Percentiles rank a stretch among this genome's conserved stretches.
Evolutionary conservation across 768 basidiomycete genomes (phyloP).

Genomic region (Pulveroboletus ravenelii): DNA sequence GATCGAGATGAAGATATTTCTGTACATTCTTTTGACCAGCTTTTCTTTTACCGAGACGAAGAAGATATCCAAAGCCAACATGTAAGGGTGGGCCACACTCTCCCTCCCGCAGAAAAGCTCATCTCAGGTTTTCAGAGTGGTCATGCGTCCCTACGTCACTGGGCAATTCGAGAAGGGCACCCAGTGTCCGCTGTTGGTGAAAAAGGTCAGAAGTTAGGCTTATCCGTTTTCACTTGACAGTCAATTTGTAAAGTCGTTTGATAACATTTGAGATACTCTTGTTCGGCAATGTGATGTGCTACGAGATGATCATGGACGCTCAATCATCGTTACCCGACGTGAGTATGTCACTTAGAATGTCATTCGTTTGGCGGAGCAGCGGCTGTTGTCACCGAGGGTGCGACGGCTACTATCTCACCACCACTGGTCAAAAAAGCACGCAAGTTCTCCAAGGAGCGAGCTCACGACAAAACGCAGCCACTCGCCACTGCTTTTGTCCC

Average conservation of each 20-base stretch:
- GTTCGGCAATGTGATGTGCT: not conserved
- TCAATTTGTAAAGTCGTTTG: not conserved
- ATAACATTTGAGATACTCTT: not conserved
- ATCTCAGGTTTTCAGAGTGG: conserved; percentile 29
- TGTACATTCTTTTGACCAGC: conserved; percentile 63
- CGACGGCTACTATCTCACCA: too few relatives aligned
- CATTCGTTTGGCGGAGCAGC: not conserved
- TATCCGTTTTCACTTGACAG: not conserved
- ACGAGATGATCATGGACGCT: not conserved
- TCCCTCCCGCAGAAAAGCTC: not conserved
- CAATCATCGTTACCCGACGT: not conserved
- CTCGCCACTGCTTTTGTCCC: too few relatives aligned
- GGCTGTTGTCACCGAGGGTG: too few relatives aligned
- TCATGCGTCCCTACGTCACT: conserved; percentile 59
- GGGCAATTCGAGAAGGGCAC: conserved; percentile 54
- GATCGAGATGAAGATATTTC: conserved; percentile 77
- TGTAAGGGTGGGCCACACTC: conserved; percentile 41
- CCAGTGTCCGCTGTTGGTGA: conserved; percentile 57
- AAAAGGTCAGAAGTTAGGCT: conserved; percentile 21
- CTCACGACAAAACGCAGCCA: too few relatives aligned
- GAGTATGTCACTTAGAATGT: not conserved
- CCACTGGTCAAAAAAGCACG: too few relatives aligned
- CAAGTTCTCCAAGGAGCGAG: too few relatives aligned
- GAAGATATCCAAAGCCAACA: conserved; percentile 54
- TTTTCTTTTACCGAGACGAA: conserved; percentile 56